Evolutionary conservation across 2,329 filamentous ascomycete genomes (phyloP), one percentile per base, ranked within the genome.

Genomic region (Aphanocladium album): DNA sequence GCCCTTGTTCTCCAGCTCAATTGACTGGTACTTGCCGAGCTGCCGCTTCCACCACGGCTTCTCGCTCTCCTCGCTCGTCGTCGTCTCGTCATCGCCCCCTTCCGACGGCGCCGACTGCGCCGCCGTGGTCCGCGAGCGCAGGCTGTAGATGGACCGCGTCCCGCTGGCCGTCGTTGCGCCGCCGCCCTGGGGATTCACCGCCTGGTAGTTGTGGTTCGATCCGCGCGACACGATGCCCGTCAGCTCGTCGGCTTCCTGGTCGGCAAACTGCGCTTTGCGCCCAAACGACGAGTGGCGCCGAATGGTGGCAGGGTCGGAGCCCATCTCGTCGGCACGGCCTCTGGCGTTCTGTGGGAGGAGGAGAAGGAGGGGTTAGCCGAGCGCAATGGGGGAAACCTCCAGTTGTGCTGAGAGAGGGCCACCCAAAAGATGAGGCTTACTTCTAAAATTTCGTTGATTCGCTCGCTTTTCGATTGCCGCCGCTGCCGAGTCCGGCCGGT

Each of bases 1-100:
- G 43, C 90, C 90, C 74, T 91, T 93, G 70, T 95, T 95, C 73
- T 95, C 90, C 62, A 95, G 74, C 77, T 93, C 90, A 56, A 95
- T 81, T 5, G 83, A 84, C 67, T 77, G 79, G 57, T 87, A 80
- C 61, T 78, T 73, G 8, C 71, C 74, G 25, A 79, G 66, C 43
- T 83, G 71, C 35, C 70, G 69, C 66, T 76, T 76, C 80, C 82
- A 86, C 82, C 86, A 86, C 46, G 72, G 66, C 66, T 62, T 62
- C 37, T 68, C 64, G 47, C 66, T 65, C 8, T 63, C 62, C 43
- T 67, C 61, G 16, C 37, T 41, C 12, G 19, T 21, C 50, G 14
- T 53, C 19, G 47, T 50, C 12, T 65, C 67, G 65, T 63, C 62
- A 23, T 68, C 64, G 45, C 67, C 67, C 7, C 62, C 62, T 35